A percentile compares a stretch with the other conserved stretches of the same genome.
Conservation (phyloP, 352 stramenopile species). For the Pythium dissotocum region DNA sequence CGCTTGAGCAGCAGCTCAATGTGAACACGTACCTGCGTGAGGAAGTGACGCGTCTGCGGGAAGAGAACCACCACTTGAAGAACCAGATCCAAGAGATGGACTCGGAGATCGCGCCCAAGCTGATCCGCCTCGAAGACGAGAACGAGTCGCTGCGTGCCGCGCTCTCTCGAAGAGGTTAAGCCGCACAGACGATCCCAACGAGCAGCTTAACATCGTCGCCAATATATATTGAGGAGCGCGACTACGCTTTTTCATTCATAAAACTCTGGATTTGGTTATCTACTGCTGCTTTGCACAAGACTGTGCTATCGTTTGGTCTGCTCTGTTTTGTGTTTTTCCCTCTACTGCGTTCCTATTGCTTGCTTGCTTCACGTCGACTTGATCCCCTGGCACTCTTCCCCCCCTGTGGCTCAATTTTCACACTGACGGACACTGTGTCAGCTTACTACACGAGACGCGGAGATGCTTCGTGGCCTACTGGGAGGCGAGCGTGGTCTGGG, state of each 20-base stretch:
- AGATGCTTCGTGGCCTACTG: neutral
- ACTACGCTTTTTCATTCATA: neutral
- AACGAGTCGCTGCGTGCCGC: slow-evolving; percentile 65
- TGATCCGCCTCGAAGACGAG: slow-evolving; percentile 83
- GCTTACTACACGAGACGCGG: neutral
- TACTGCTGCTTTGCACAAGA: neutral
- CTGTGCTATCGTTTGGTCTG: no score
- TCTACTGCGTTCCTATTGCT: neutral
- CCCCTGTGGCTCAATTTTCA: neutral
- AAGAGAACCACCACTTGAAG: slow-evolving; percentile 85
- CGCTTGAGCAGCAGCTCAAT: slow-evolving; percentile 81
- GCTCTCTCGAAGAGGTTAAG: slow-evolving; percentile 21
- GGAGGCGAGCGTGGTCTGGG: neutral
- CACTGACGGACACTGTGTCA: neutral
- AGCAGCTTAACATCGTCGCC: neutral
- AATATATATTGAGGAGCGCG: slow-evolving; percentile 2
- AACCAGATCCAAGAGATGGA: slow-evolving; percentile 89
- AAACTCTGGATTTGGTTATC: slow-evolving; percentile 7
- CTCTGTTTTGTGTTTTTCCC: neutral
- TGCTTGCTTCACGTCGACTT: neutral
- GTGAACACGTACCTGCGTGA: slow-evolving; percentile 85
- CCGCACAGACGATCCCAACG: no score
- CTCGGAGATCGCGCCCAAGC: slow-evolving; percentile 77
- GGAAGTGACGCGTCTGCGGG: slow-evolving; percentile 74
- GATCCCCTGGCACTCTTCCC: neutral